Evolutionary conservation across 306 rosid genomes (phyloP).

Genomic region (Corylus avellana): DNA sequence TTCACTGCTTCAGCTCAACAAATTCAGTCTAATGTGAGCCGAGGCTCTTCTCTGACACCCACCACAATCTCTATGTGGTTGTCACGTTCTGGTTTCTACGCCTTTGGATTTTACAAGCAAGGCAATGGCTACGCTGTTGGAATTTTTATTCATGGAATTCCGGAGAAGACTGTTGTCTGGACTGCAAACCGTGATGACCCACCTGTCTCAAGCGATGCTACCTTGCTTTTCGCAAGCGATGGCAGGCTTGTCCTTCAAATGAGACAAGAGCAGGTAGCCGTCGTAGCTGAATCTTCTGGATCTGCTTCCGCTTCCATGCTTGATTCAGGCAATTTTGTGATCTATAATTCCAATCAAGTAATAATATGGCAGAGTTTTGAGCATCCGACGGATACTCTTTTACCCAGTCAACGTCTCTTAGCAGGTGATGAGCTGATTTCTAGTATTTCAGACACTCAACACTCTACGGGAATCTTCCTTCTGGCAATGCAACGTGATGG

Average conservation of each 20-base stretch:
- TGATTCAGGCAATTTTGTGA: conserved; percentile 28
- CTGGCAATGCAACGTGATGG: conserved; percentile 27
- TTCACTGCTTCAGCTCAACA: neutral
- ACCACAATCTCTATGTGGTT: no score
- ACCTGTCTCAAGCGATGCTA: conserved; percentile 3
- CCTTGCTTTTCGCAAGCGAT: conserved; percentile 17
- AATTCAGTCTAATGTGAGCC: neutral
- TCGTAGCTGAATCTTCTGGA: neutral
- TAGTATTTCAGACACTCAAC: conserved; percentile 13
- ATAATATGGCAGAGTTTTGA: conserved; percentile 24
- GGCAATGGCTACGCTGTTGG: neutral
- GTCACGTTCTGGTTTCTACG: no score
- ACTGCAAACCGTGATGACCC: conserved; percentile 21
- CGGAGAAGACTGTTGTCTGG: conserved; percentile 33
- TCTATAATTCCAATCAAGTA: neutral
- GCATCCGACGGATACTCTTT: conserved; percentile 25
- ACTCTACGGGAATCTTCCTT: conserved; percentile 18
- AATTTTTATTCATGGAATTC: neutral
- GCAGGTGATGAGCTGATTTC: neutral
- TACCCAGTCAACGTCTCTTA: conserved; percentile 13
- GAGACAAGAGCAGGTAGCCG: neutral
- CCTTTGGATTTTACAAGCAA: no score
- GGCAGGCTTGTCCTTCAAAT: conserved; percentile 23
- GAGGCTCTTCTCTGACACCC: neutral
- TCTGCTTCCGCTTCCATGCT: conserved; percentile 21